Base-by-base conservation (phyloP, 768 basidiomycete genomes). In the Podaxis pistillaris region DNA sequence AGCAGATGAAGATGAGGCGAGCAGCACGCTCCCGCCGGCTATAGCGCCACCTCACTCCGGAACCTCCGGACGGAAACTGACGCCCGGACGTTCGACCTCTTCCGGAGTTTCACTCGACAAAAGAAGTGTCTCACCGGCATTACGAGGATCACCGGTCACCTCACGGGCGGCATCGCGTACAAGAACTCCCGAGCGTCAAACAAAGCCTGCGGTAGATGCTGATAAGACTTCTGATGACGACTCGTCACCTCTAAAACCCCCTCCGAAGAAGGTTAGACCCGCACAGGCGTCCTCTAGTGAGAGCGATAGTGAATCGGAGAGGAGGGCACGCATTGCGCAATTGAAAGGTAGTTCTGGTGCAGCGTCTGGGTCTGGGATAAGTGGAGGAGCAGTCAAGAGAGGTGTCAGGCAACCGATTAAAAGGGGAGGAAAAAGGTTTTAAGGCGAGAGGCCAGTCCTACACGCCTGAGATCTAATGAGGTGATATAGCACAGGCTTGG, bases 371-470 rank as follows among this genome's bases (percentile, higher is more conserved):
- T 67, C 72, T 54, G 65, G 63, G 11, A 44, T 17, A 33, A 19
- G 59, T n/a, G 56, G 62, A 8, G 67, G 68, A 30, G 65, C 65
- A 24, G 78, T 79, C 60, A 78, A 84, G 64, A 78, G 86, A 58
- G 86, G 86, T 44, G 79, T 86, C 49, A 83, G 85, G 67, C 90
- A 93, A 67, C 91, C 91, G 4, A 78, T 92, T 64, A 91, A 87
- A 74, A 83, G 90, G 66, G 88, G 88, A 38, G 89, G 86, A 33
- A 89, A 85, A 71, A 83, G 87, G 65, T 93, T 90, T 78, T 91
- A 79, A 80, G 17, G 11, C 5, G 53, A 15, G 30, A 17, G 19
- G 37, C 49, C 13, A 7, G 19, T 50, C 19, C n/a, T 38, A 19
- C 30, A 8, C 30, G 30, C 8, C 30, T 59, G 11, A 28, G 15